Evolutionary conservation across 371 early-diverging fungal species (phyloP).

Genomic region (Mucor velutinosus): DNA sequence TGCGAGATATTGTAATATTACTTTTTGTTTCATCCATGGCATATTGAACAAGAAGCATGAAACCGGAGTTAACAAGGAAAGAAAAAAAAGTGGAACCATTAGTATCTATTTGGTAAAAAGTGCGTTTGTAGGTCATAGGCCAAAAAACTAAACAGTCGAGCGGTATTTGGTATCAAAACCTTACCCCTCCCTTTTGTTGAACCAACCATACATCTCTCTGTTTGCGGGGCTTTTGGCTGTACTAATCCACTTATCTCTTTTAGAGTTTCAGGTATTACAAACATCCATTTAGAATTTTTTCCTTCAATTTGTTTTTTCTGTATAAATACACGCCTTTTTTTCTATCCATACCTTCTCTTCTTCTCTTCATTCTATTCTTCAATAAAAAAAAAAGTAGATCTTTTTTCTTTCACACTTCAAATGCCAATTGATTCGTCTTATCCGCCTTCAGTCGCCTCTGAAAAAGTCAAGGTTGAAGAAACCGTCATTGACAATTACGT

Average conservation of each 20-base stretch:
- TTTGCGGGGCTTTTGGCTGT: neutral
- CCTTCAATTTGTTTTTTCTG: neutral
- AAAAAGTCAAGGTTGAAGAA: conserved; percentile 33
- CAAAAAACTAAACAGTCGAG: conserved; percentile 1
- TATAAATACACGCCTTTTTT: neutral
- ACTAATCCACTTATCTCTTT: neutral
- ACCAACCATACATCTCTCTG: neutral
- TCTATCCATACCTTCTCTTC: neutral
- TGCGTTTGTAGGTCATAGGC: conserved; percentile 1
- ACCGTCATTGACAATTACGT: conserved; percentile 36
- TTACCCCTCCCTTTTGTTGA: neutral
- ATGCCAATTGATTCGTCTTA: neutral
- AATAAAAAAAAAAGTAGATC: neutral
- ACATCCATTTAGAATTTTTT: conserved; percentile 4
- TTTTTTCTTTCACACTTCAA: neutral
- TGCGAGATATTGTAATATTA: neutral
- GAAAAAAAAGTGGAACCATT: conserved; percentile 5
- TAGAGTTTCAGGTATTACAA: conserved; percentile 2
- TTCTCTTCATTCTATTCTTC: neutral
- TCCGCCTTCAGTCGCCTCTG: conserved; percentile 6
- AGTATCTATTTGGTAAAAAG: conserved; percentile 1
- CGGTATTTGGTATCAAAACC: conserved; percentile 1
- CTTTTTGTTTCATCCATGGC: neutral
- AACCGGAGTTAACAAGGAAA: neutral
- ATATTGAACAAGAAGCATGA: neutral